Conservation (phyloP, 2,329 filamentous ascomycete species). For the Teratosphaeria destructans region DNA sequence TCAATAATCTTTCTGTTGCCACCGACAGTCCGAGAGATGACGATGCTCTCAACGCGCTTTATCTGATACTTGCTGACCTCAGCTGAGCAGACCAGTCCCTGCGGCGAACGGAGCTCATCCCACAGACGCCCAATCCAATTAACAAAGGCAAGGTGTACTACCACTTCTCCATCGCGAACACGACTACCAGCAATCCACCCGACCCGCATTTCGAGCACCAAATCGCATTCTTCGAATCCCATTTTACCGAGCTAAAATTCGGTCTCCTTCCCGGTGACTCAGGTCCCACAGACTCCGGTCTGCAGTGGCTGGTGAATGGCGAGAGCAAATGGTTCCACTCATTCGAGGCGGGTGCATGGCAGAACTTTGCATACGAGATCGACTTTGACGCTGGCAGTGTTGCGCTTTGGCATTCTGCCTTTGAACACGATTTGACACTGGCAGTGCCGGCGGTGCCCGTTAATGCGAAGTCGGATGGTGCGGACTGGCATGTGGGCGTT, state of each 20-base stretch:
- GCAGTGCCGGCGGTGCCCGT: constrained; percentile 51
- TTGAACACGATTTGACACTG: constrained; percentile 45
- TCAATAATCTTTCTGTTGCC: too few species aligned
- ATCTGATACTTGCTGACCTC: too few species aligned
- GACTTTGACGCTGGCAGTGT: constrained; percentile 55
- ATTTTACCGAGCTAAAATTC: constrained; percentile 66
- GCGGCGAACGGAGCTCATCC: constrained; percentile 65
- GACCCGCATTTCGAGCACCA: constrained; percentile 57
- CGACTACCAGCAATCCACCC: constrained; percentile 48
- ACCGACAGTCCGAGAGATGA: too few species aligned
- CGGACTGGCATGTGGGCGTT: constrained; percentile 63
- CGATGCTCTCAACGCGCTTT: too few species aligned
- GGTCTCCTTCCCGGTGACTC: constrained; percentile 46
- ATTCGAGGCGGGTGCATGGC: constrained; percentile 56
- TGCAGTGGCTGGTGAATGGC: constrained; percentile 56
- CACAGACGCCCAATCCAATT: constrained; percentile 56
- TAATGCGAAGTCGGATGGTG: constrained; percentile 51
- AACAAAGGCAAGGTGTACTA: constrained; percentile 59
- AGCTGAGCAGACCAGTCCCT: constrained; percentile 34
- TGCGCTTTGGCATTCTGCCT: constrained; percentile 60
- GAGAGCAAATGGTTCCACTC: constrained; percentile 52
- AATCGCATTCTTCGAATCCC: constrained; percentile 53
- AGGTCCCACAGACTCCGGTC: constrained; percentile 41
- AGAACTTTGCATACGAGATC: constrained; percentile 66
- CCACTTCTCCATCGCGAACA: constrained; percentile 58